A percentile compares a stretch with the other conserved stretches of the same genome.
These are phyloP conservation scores for Neurospora crassa DNA, from an alignment of 2,329 filamentous ascomycete species.

Conservation along the genomic window DNA sequence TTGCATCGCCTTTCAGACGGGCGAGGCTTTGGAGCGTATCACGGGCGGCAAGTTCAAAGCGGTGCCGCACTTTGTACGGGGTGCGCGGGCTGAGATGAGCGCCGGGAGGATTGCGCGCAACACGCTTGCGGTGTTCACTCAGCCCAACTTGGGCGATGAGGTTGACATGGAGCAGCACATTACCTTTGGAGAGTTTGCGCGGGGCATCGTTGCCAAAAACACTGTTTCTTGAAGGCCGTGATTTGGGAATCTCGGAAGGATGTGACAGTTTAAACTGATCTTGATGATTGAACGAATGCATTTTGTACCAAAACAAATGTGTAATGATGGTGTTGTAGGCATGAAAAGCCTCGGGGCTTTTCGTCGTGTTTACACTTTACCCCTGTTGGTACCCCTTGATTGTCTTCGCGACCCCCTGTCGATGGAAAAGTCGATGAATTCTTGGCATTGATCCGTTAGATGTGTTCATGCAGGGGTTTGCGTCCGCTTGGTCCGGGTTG, in stretches of 20 bases:
- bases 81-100: conserved; percentile 48
- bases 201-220: conserved; percentile 50
- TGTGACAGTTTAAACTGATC: neutral
- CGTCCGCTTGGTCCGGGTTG: neutral
- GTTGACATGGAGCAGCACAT: conserved; percentile 59
- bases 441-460: neutral
- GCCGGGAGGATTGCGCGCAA: conserved; percentile 60
- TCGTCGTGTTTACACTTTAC: neutral
- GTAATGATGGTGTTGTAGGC: neutral
- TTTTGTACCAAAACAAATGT: neutral
- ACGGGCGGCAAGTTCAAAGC: conserved; percentile 87
- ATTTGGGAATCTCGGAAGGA: neutral
- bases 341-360: neutral
- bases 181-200: conserved; percentile 68
- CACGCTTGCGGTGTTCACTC: conserved; percentile 92
- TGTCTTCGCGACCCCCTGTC: neutral
- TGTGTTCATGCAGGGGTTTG: neutral
- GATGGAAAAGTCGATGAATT: neutral
- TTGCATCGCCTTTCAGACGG: conserved; percentile 93
- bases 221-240: conserved; percentile 31
- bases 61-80: conserved; percentile 90
- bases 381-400: neutral
- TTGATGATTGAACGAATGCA: neutral
- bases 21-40: conserved; percentile 83
- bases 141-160: conserved; percentile 79